phyloP scores from a whole-genome alignment of 495 filamentous ascomycete species.

The Lasiosphaeria ovina region DNA sequence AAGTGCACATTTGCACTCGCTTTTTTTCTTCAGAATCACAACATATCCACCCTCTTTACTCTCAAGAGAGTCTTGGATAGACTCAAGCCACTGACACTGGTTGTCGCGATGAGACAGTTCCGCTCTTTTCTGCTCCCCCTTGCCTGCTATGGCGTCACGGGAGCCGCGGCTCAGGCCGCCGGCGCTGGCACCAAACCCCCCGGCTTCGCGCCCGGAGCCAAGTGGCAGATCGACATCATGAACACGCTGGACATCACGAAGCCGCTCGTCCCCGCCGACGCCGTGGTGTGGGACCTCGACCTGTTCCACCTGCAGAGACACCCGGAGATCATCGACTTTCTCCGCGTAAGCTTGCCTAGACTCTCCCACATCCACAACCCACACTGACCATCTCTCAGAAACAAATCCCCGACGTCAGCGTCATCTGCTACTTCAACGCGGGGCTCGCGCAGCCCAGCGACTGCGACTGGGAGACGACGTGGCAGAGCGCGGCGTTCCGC shows the following conservation, averaged over 20 bases:
- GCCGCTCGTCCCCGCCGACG: conserved; percentile 22
- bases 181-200: conserved; percentile 3
- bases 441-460: conserved; percentile 9
- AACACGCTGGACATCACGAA: conserved; percentile 24
- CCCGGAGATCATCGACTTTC: conserved; percentile 14
- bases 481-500: conserved; percentile 2
- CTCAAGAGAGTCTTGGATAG: no score
- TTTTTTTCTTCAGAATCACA: no score
- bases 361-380: neutral
- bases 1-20: no score
- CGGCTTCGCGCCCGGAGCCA: conserved; percentile 10
- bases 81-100: no score
- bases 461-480: conserved; percentile 10
- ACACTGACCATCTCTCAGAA: neutral
- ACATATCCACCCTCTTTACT: no score
- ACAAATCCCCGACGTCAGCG: conserved; percentile 5
- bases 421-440: conserved; percentile 15
- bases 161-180: conserved; percentile 4
- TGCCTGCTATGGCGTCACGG: neutral
- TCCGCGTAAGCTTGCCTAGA: conserved; percentile 14
- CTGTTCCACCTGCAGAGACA: conserved; percentile 16
- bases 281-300: conserved; percentile 28
- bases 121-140: neutral
- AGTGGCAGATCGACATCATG: conserved; percentile 31
- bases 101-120: neutral